Percentiles rank a stretch among this genome's conserved stretches.
These are phyloP conservation scores for Exophiala alcalophila DNA, from an alignment of 2,329 filamentous ascomycete genomes.

Conservation along the genomic window DNA sequence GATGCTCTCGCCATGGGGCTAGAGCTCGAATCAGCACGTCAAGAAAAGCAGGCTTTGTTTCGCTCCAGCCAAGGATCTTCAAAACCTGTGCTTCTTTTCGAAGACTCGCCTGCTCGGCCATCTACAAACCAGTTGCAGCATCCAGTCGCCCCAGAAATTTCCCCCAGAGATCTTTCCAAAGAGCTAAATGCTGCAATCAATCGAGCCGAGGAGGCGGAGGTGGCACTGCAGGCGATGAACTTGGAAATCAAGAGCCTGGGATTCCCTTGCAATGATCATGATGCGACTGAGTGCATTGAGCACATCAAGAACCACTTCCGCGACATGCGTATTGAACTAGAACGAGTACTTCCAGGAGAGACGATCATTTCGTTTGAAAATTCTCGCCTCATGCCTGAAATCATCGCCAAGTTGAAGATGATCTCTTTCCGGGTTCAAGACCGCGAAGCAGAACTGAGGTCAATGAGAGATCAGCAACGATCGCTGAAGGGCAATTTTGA, in stretches of 20 bases:
- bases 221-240: slow-evolving; percentile 37
- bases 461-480: slow-evolving; percentile 39
- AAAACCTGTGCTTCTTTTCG: slow-evolving; percentile 25
- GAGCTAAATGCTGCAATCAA: slow-evolving; percentile 37
- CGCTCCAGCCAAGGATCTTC: slow-evolving; percentile 32
- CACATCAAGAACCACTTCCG: slow-evolving; percentile 42
- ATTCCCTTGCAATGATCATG: slow-evolving; percentile 36
- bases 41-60: slow-evolving; percentile 42
- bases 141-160: slow-evolving; percentile 39
- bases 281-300: slow-evolving; percentile 34
- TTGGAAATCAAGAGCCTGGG: slow-evolving; percentile 40
- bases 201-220: slow-evolving; percentile 40
- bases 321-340: slow-evolving; percentile 44
- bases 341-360: slow-evolving; percentile 45
- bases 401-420: slow-evolving; percentile 40
- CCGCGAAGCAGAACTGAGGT: slow-evolving; percentile 37
- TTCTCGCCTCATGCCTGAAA: slow-evolving; percentile 39
- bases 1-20: slow-evolving; percentile 35
- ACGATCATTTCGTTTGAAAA: slow-evolving; percentile 40
- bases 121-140: slow-evolving; percentile 27
- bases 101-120: slow-evolving; percentile 27
- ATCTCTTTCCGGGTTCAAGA: slow-evolving; percentile 33
- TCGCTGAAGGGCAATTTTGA: slow-evolving; percentile 47
- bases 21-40: slow-evolving; percentile 40
- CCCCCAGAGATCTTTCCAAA: slow-evolving; percentile 39